phyloP scores from a whole-genome alignment of 1,284 basidiomycete species.

The Marasmius tenuissimus region DNA sequence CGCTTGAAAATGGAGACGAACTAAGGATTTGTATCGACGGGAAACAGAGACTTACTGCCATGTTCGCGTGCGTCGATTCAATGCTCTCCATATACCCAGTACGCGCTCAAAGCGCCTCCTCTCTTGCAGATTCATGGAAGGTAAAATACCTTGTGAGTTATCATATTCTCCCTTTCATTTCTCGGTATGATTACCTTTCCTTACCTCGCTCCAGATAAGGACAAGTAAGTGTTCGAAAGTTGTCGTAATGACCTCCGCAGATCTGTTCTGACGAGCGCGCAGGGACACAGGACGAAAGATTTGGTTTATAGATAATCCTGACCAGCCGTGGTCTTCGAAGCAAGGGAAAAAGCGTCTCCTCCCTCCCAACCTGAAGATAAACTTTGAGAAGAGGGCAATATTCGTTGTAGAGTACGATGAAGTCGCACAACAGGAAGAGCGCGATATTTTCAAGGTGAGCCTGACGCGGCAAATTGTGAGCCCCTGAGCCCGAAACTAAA shows the following conservation, averaged over 20 bases:
- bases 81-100: background rate
- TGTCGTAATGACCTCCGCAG: background rate
- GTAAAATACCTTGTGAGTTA: background rate
- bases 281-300: conserved; percentile 44
- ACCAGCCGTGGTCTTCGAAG: conserved; percentile 11
- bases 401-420: conserved; percentile 73
- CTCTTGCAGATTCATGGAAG: conserved; percentile 3
- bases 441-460: conserved; percentile 73
- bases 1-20: conserved; percentile 59
- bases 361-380: conserved; percentile 47
- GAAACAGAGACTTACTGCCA: conserved; percentile 74
- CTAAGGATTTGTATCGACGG: conserved; percentile 72
- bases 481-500: background rate
- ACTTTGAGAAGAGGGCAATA: conserved; percentile 68
- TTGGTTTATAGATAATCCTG: conserved; percentile 46
- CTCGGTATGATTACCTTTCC: conserved; percentile 1
- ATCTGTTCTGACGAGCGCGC: no score
- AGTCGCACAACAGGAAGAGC: conserved; percentile 55
- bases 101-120: background rate
- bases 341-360: conserved; percentile 32
- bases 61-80: conserved; percentile 25
- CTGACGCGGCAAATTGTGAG: background rate
- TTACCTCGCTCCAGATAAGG: conserved; percentile 40
- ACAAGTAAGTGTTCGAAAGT: conserved; percentile 41
- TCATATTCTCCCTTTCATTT: background rate